phyloP scores from a whole-genome alignment of 257 asterid species.

The Coffea canephora region DNA sequence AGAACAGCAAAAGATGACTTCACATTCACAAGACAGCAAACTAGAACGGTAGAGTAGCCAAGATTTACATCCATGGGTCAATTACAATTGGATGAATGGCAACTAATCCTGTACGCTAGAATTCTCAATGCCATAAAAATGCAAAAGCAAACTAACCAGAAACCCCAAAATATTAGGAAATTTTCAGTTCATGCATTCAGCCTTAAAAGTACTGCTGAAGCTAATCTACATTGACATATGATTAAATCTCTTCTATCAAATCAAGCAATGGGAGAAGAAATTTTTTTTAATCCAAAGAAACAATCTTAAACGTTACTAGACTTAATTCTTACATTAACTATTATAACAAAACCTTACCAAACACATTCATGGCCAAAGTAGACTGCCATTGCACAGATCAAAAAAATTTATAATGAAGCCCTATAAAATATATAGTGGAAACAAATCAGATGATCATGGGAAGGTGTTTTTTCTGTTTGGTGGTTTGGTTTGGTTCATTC shows the following conservation, averaged over 20 bases:
- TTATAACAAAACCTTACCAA: too few species aligned
- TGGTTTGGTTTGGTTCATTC: background rate
- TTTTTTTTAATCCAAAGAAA: too few species aligned
- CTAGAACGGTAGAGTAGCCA: background rate
- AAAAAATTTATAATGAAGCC: too few species aligned
- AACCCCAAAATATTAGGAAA: background rate
- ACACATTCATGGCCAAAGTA: too few species aligned
- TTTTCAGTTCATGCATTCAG: background rate
- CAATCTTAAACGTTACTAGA: too few species aligned
- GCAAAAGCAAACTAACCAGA: background rate
- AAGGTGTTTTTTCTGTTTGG: background rate
- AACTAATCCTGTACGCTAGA: background rate
- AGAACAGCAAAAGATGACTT: background rate
- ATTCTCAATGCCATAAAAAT: background rate
- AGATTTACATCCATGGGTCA: background rate
- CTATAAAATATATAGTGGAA: background rate
- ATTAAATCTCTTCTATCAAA: too few species aligned
- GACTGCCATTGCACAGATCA: too few species aligned
- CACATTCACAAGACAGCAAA: background rate
- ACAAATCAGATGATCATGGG: background rate
- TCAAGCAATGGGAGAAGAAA: too few species aligned
- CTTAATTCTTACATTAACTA: background rate
- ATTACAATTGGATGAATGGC: background rate
- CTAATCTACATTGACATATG: too few species aligned
- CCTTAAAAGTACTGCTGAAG: background rate